phyloP scores from a whole-genome alignment of 495 filamentous ascomycete genomes.

The Daldinia decipiens region DNA sequence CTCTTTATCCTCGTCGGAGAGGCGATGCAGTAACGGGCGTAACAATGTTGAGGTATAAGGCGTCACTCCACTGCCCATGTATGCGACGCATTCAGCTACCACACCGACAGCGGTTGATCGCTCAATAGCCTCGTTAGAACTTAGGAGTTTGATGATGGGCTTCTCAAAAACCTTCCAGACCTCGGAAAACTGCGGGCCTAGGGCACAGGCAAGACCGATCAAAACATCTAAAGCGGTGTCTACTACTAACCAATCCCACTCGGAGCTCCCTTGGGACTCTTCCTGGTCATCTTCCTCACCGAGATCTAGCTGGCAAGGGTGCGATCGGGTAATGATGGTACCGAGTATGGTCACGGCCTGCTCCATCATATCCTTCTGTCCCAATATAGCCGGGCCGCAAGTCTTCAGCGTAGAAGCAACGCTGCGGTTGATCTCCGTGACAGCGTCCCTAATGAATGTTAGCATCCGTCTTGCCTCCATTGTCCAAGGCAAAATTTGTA shows the following conservation, averaged over 20 bases:
- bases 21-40: conserved; percentile 84
- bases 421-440: conserved; percentile 95
- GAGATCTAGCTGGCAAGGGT: conserved; percentile 92
- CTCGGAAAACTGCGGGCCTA: conserved; percentile 83
- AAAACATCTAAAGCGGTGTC: conserved; percentile 93
- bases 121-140: conserved; percentile 83
- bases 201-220: conserved; percentile 80
- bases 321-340: conserved; percentile 84
- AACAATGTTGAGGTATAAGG: conserved; percentile 79
- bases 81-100: conserved; percentile 88
- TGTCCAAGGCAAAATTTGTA: conserved; percentile 7
- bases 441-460: conserved; percentile 72
- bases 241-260: conserved; percentile 97
- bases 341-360: conserved; percentile 70
- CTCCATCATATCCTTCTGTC: conserved; percentile 68
- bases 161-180: conserved; percentile 95
- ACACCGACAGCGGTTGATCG: conserved; percentile 89
- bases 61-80: conserved; percentile 82
- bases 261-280: conserved; percentile 81
- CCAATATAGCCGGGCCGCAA: conserved; percentile 87
- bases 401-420: conserved; percentile 92
- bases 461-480: conserved; percentile 47
- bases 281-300: conserved; percentile 76
- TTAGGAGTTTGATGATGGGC: conserved; percentile 85
- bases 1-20: conserved; percentile 89